phyloP scores from a whole-genome alignment of 1,139 yeast species.

The Candida albicans region DNA sequence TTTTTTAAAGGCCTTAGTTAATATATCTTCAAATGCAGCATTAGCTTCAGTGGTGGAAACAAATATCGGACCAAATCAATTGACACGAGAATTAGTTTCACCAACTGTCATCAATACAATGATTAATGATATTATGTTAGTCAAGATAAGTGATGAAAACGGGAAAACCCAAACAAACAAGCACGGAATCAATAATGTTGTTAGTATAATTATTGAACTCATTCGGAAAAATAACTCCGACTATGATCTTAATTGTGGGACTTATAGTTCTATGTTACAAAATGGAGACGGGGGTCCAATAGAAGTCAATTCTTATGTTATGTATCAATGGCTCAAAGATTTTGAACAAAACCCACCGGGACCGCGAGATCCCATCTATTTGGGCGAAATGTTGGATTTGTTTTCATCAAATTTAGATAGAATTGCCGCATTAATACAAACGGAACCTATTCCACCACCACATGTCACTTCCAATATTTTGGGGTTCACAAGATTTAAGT shows the following conservation, averaged over 20 bases:
- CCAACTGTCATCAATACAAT: constrained; percentile 34
- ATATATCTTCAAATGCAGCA: constrained; percentile 77
- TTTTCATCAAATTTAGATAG: constrained; percentile 40
- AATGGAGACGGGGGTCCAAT: constrained; percentile 33
- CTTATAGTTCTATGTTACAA: constrained; percentile 36
- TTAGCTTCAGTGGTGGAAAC: constrained; percentile 48
- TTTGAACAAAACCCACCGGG: constrained; percentile 52
- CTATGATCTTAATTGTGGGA: constrained; percentile 47
- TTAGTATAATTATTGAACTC: constrained; percentile 47
- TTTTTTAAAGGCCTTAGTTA: constrained; percentile 86
- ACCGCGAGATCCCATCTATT: constrained; percentile 44
- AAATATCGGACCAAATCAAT: constrained; percentile 49
- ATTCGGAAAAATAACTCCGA: constrained; percentile 50
- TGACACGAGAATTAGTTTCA: constrained; percentile 47
- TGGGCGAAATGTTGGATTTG: constrained; percentile 45
- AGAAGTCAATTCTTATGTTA: constrained; percentile 42
- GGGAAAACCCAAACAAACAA: constrained; percentile 33
- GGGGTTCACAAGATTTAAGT: constrained; percentile 45
- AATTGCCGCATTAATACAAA: constrained; percentile 30
- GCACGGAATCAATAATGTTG: constrained; percentile 50
- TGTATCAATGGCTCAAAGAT: constrained; percentile 50
- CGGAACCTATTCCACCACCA: constrained; percentile 27
- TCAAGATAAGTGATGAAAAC: constrained; percentile 15
- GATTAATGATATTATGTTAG: constrained; percentile 44
- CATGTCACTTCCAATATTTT: constrained; percentile 21